phyloP scores from a whole-genome alignment of 345 rosid species.

The Boechera stricta region DNA sequence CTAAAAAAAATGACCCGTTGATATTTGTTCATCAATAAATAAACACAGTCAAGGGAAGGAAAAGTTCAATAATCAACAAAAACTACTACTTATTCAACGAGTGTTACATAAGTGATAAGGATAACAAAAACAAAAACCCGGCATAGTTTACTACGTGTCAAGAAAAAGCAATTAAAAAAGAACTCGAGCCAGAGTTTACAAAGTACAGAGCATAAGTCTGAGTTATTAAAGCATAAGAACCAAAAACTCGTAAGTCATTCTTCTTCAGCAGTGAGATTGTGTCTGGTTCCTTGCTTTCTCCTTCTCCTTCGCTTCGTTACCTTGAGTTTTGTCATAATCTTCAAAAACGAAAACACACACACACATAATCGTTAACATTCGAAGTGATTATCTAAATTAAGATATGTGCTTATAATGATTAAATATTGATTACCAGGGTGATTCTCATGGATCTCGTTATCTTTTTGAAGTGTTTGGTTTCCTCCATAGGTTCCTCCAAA shows the following conservation, averaged over 20 bases:
- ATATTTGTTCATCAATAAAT: not conserved
- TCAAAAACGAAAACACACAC: not conserved
- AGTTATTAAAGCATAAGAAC: constrained; percentile 4
- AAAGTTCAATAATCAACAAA: not conserved
- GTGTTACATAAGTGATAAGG: constrained; percentile 4
- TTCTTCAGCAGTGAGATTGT: not conserved
- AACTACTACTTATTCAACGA: constrained; percentile 2
- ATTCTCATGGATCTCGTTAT: constrained; percentile 51
- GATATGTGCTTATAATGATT: not conserved
- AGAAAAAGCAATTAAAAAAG: not conserved
- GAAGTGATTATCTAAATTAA: not conserved
- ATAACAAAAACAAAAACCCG: not conserved
- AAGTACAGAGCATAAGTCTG: not conserved
- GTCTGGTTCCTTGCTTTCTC: constrained; percentile 68
- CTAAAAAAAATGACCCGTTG: not conserved
- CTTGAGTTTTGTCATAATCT: constrained; percentile 77
- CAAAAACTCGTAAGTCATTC: not conserved
- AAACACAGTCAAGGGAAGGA: not conserved
- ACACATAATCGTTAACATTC: constrained; percentile 4
- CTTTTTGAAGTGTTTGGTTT: constrained; percentile 47
- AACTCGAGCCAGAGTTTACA: not conserved
- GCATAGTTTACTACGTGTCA: not conserved
- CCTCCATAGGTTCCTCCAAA: constrained; percentile 76
- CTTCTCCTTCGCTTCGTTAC: constrained; percentile 78
- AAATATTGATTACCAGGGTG: constrained; percentile 59